phyloP scores from a whole-genome alignment of 2,329 filamentous ascomycete species.

The Aureobasidium melanogenum region DNA sequence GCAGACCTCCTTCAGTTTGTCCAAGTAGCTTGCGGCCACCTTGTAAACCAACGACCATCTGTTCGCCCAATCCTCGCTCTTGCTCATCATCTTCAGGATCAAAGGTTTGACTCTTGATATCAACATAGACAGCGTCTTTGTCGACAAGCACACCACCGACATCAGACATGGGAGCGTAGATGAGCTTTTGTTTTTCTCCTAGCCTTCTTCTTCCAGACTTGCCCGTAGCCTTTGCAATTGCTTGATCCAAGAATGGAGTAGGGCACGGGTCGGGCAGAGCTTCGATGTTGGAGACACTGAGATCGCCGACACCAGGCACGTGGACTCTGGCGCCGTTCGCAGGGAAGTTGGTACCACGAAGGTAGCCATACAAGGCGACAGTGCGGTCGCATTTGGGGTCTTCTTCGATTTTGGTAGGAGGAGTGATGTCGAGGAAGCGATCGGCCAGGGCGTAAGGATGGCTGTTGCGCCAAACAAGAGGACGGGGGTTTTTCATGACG shows the following conservation, averaged over 20 bases:
- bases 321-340: slow-evolving; percentile 80
- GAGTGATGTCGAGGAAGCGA: slow-evolving; percentile 89
- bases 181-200: slow-evolving; percentile 91
- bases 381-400: slow-evolving; percentile 85
- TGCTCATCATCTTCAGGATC: slow-evolving; percentile 52
- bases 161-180: slow-evolving; percentile 97
- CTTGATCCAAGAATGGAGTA: slow-evolving; percentile 83
- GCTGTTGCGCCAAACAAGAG: slow-evolving; percentile 91
- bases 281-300: slow-evolving; percentile 75
- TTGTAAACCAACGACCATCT: slow-evolving; percentile 86
- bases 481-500: slow-evolving; percentile 97
- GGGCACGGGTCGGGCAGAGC: slow-evolving; percentile 88
- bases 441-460: slow-evolving; percentile 93
- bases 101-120: slow-evolving; percentile 65
- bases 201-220: slow-evolving; percentile 72
- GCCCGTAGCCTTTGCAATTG: slow-evolving; percentile 71
- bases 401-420: slow-evolving; percentile 82
- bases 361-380: slow-evolving; percentile 83
- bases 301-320: slow-evolving; percentile 84
- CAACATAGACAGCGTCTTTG: slow-evolving; percentile 91
- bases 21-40: slow-evolving; percentile 73
- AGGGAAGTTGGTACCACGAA: slow-evolving; percentile 89
- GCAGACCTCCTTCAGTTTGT: slow-evolving; percentile 70
- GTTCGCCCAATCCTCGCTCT: slow-evolving; percentile 86
- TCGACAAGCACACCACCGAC: slow-evolving; percentile 93